Percentiles rank a stretch among this genome's conserved stretches.
Evolutionary conservation across 2,329 filamentous ascomycete genomes (phyloP).

Genomic region (Colletotrichum costaricense): DNA sequence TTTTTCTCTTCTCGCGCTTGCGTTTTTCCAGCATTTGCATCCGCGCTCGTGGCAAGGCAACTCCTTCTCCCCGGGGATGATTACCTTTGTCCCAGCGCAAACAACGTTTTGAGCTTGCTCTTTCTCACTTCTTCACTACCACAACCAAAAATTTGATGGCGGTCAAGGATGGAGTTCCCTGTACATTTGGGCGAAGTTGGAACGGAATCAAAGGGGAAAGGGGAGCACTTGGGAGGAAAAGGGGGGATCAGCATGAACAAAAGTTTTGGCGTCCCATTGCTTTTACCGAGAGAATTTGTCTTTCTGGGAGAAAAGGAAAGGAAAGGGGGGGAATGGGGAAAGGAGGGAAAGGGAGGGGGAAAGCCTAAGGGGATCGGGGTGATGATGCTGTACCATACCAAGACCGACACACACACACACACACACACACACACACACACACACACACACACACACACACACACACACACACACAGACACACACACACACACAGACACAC

Average conservation of each 20-base stretch:
- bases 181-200: slow-evolving; percentile 20
- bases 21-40: slow-evolving; percentile 34
- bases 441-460: slow-evolving; percentile 7
- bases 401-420: slow-evolving; percentile 17
- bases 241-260: slow-evolving; percentile 33
- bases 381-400: slow-evolving; percentile 35
- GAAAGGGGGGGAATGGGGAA: slow-evolving; percentile 8
- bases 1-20: neutral
- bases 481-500: too few relatives aligned
- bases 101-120: slow-evolving; percentile 15
- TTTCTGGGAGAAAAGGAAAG: slow-evolving; percentile 11
- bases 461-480: too few relatives aligned
- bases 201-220: neutral
- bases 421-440: slow-evolving; percentile 4
- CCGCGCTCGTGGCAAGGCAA: neutral
- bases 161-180: slow-evolving; percentile 4
- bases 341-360: neutral
- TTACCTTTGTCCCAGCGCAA: neutral
- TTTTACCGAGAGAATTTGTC: slow-evolving; percentile 25
- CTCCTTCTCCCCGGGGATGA: neutral
- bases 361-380: slow-evolving; percentile 13
- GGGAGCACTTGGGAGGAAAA: slow-evolving; percentile 24
- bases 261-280: slow-evolving; percentile 33
- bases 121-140: slow-evolving; percentile 2
- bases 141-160: neutral